phyloP scores from a whole-genome alignment of 768 basidiomycete genomes.

The Tylopilus vinaceipallidus region DNA sequence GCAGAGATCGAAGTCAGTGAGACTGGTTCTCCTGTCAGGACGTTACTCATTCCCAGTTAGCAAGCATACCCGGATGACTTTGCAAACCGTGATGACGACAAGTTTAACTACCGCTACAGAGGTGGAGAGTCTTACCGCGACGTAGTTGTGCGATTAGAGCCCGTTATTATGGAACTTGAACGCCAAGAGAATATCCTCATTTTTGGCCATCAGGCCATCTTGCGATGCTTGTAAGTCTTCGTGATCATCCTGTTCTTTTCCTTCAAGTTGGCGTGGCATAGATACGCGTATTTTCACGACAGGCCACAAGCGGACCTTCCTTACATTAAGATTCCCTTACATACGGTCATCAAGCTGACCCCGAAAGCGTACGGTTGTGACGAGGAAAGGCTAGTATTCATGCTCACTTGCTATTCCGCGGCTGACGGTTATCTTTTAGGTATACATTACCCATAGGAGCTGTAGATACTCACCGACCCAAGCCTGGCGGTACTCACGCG shows the following conservation, averaged over 20 bases:
- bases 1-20: constrained; percentile 88
- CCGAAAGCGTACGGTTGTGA: constrained; percentile 99
- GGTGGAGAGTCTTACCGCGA: constrained; percentile 98
- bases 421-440: constrained; percentile 36
- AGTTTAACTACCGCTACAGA: constrained; percentile 98
- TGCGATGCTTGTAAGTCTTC: constrained; percentile 66
- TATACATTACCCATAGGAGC: constrained; percentile 89
- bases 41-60: constrained; percentile 36
- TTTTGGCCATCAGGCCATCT: constrained; percentile 92
- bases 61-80: constrained; percentile 97
- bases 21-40: not conserved
- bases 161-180: constrained; percentile 99
- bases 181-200: constrained; percentile 96
- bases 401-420: not conserved
- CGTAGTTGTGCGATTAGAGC: constrained; percentile 92
- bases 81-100: constrained; percentile 97
- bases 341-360: constrained; percentile 97
- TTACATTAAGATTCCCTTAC: constrained; percentile 95
- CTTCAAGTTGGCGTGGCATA: constrained; percentile 27
- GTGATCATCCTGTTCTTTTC: not conserved
- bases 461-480: constrained; percentile 89
- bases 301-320: constrained; percentile 91
- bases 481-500: constrained; percentile 30
- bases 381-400: constrained; percentile 73
- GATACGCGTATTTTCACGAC: constrained; percentile 96